Evolutionary conservation across 345 rosid species (phyloP), one percentile per base, ranked within the genome.

Genomic region (Noccaea caerulescens): DNA sequence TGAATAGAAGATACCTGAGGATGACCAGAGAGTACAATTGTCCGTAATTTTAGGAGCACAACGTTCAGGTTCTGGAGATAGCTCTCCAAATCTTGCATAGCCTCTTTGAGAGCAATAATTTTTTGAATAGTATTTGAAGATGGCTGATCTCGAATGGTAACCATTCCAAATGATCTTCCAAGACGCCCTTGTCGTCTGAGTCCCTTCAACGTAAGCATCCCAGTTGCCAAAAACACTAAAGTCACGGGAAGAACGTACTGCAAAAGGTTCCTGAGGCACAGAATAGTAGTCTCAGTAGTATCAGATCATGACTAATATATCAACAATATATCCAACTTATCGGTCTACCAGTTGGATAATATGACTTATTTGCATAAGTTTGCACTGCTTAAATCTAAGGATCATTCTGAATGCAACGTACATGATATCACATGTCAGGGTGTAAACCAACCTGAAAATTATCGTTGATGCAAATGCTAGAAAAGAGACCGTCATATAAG

Each of bases 51-150:
- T 3, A 93, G 80, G 74, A 93, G 93, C 11, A 77, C 65, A 38
- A 93, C 96, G 74, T 93, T 93, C 69, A 93, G 68, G 73, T 83
- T 91, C 86, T 93, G 98, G 64, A 91, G 88, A 80, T 73, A 84
- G 70, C 77, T 80, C 83, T 93, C 98, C 68, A 93, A 79, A 67
- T 86, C 91, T 44, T 76, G 91, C 94, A 93, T 86, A 30, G 97
- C 98, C 73, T 93, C 93, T 81, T 91, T 93, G 13, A 93, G 69
- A 50, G 98, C 98, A 55, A 93, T 81, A 18, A 93, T 89, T 82
- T 93, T 91, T 64, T 93, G 90, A 67, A 93, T 85, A 45, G 98
- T 93, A 80, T 93, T 93, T 67, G 98, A 93, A 69, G 98, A 92
- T 52, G 97, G 97, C 77, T 93, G 98, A 82, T 93, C 97, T 68